Evolutionary conservation across 2,329 filamentous ascomycete genomes (phyloP), one percentile per base, ranked within the genome.

Genomic region (Aureobasidium sp.): DNA sequence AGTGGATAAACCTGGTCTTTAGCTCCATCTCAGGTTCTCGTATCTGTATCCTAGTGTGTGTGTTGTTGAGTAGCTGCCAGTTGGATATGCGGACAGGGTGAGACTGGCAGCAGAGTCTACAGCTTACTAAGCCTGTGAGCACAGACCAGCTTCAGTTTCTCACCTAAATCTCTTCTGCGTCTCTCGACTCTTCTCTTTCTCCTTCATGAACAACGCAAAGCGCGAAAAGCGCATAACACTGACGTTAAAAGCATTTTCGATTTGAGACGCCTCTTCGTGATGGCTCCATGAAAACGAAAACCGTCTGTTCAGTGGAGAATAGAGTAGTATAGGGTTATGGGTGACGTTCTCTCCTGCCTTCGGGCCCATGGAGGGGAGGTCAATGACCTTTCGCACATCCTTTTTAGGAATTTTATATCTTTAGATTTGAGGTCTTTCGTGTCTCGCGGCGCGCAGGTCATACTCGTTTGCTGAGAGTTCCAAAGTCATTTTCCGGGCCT

Each of bases 251-350:
- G 72, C 72, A 74, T 73, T 74, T 72, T 73, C 71, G 68, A 70
- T 66, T 72, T 68, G 71, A 72, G 70, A 72, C 70, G 68, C 69
- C 69, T 67, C 68, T 62, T 66, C 68, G 70, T 64, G 70, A 67
- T 58, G 70, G 71, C 72, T 73, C 71, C 72, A 74, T 73, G 72
- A 74, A 68, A 68, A 72, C 71, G 70, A 70, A 73, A 72, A 72
- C 71, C 71, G 70, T 73, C 70, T 70, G 71, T 70, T 67, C 68
- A 72, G 72, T 72, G 72, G 67, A 73, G 72, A 74, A 64, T 56
- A 66, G 72, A 42, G 60, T 52, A 60, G 49, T 67, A 70, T 70
- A 71, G 69, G 71, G 71, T 73, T 68, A 71, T 73, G 72, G 72
- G 72, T 74, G 72, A 70, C 70, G 70, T 71, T 67, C 65, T 66